Evolutionary conservation across 768 basidiomycete species (phyloP).

Genomic region (Hygrocybe punicea): DNA sequence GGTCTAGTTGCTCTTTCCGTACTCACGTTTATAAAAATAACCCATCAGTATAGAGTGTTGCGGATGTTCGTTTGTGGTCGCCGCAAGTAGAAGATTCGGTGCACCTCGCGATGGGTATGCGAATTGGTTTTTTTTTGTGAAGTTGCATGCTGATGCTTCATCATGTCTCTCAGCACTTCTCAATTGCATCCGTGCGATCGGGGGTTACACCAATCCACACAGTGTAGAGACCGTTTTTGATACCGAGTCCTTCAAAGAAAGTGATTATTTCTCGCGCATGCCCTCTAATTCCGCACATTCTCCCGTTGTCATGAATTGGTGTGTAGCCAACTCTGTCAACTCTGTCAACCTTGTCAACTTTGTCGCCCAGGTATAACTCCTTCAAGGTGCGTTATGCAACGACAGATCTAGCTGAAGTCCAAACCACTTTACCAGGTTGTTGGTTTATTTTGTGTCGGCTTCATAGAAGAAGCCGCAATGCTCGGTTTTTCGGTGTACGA

Average conservation of each 20-base stretch:
- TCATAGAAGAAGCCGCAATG: constrained; percentile 52
- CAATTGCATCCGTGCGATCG: constrained; percentile 62
- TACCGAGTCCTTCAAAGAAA: constrained; percentile 57
- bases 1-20: constrained; percentile 32
- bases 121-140: neutral
- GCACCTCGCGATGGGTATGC: constrained; percentile 48
- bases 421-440: constrained; percentile 43
- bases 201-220: constrained; percentile 52
- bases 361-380: constrained; percentile 52
- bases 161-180: constrained; percentile 42
- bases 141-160: neutral
- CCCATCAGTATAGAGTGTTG: constrained; percentile 43
- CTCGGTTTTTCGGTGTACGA: constrained; percentile 63
- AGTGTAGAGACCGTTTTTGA: constrained; percentile 56
- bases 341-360: neutral
- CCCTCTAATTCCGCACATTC: constrained; percentile 45
- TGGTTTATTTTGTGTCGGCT: constrained; percentile 62
- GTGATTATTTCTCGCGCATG: constrained; percentile 47
- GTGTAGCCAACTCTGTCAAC: constrained; percentile 16
- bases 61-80: constrained; percentile 55
- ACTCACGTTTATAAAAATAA: constrained; percentile 1
- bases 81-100: constrained; percentile 52
- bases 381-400: constrained; percentile 47
- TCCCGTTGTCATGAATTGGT: constrained; percentile 60
- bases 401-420: neutral